Evolutionary conservation across 192 early-diverging fungal species (phyloP).

Genomic region (Linderina pennispora): DNA sequence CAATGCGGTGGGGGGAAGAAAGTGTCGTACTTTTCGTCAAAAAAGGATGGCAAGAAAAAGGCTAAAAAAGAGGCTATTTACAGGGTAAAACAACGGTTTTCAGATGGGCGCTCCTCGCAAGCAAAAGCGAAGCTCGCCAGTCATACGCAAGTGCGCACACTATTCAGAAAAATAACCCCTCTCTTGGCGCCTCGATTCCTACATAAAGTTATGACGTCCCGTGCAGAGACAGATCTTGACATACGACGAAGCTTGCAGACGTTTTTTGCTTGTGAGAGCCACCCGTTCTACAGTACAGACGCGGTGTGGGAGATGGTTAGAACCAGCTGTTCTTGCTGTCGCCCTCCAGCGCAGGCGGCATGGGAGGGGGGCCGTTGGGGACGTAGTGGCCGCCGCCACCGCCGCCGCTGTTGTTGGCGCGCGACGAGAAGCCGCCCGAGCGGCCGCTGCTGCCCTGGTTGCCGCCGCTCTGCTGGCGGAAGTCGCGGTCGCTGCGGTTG

Average conservation of each 20-base stretch:
- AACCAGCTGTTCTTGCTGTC: constrained; percentile 59
- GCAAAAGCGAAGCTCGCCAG: too few relatives aligned
- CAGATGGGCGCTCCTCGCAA: too few relatives aligned
- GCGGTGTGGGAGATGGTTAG: constrained; percentile 20
- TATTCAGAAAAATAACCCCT: too few relatives aligned
- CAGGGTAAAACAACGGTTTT: too few relatives aligned
- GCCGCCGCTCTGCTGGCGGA: constrained; percentile 13
- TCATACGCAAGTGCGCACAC: too few relatives aligned
- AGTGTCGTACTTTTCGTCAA: neutral
- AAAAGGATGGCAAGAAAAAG: neutral
- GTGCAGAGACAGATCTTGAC: too few relatives aligned
- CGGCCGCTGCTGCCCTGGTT: neutral
- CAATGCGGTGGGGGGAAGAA: neutral
- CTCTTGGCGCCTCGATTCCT: too few relatives aligned
- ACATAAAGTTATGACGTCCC: too few relatives aligned
- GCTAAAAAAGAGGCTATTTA: constrained; percentile 1
- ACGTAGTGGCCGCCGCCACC: constrained; percentile 2
- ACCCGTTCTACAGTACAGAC: constrained; percentile 19
- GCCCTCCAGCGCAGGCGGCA: constrained; percentile 31
- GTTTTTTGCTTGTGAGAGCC: constrained; percentile 14
- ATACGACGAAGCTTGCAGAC: too few relatives aligned
- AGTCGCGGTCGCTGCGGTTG: constrained; percentile 28
- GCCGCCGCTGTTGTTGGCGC: constrained; percentile 1
- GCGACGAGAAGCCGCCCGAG: constrained; percentile 5
- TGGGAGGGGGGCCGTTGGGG: constrained; percentile 16